These are phyloP conservation scores for Epicoccum sorghinum DNA, from an alignment of 2,329 filamentous ascomycete species.

Conservation along the genomic window DNA sequence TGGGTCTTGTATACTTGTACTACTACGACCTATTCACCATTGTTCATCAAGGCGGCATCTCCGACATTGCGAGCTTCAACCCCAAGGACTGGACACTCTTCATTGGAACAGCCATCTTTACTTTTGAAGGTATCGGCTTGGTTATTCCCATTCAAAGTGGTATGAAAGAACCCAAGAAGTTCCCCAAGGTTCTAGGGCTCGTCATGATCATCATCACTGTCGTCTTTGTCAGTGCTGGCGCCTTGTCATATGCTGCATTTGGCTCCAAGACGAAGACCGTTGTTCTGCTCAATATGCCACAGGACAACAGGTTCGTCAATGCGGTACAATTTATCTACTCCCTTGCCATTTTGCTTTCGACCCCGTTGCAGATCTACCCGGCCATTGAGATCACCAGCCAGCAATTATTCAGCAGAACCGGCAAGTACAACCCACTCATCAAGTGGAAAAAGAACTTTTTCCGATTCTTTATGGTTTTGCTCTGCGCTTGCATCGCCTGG, in stretches of 20 bases:
- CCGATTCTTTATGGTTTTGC: constrained; percentile 87
- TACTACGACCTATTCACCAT: constrained; percentile 94
- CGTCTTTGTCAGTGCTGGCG: constrained; percentile 89
- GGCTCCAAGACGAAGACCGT: constrained; percentile 96
- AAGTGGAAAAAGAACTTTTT: constrained; percentile 99
- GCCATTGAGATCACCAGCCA: constrained; percentile 97
- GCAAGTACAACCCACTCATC: constrained; percentile 97
- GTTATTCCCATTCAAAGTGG: constrained; percentile 98
- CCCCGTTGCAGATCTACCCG: constrained; percentile 94
- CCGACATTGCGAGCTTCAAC: constrained; percentile 93
- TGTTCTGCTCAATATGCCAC: constrained; percentile 92
- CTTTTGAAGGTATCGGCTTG: constrained; percentile 95
- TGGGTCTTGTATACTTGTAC: constrained; percentile 91
- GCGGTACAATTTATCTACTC: constrained; percentile 96
- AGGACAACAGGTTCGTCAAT: constrained; percentile 95
- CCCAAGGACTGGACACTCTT: constrained; percentile 92
- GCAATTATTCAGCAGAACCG: constrained; percentile 88
- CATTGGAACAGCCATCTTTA: constrained; percentile 98
- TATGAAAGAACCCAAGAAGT: constrained; percentile 90
- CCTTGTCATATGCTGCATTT: constrained; percentile 93
- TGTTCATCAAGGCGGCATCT: constrained; percentile 70
- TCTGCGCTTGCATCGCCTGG: constrained; percentile 90
- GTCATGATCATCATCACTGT: constrained; percentile 97
- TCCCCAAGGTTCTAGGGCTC: constrained; percentile 82
- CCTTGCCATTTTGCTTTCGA: constrained; percentile 94